Evolutionary conservation across 2,329 filamentous ascomycete genomes (phyloP).

Genomic region (Talaromyces albobiverticillius): DNA sequence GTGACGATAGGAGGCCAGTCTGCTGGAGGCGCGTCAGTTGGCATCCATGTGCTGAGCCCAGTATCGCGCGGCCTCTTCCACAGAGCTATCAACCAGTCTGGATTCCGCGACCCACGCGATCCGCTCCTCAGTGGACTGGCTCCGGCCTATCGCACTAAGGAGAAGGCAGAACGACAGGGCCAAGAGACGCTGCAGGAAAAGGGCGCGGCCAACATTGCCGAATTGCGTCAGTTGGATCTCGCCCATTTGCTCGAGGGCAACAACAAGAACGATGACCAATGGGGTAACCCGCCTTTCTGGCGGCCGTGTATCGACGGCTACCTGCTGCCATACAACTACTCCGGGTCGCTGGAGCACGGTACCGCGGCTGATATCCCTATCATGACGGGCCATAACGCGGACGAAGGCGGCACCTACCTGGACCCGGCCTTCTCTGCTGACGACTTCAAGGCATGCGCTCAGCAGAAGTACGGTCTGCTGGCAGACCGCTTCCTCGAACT

Average conservation of each 20-base stretch:
- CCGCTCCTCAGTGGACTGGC: not conserved
- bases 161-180: not conserved
- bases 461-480: conserved; percentile 31
- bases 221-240: conserved; percentile 32
- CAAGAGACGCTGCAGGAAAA: not conserved
- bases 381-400: conserved; percentile 29
- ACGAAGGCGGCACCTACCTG: conserved; percentile 24
- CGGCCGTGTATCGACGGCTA: conserved; percentile 27
- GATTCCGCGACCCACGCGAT: conserved; percentile 8
- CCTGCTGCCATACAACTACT: conserved; percentile 26
- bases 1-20: conserved; percentile 27
- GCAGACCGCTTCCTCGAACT: conserved; percentile 20
- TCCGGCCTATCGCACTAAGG: not conserved
- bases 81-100: conserved; percentile 31
- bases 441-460: conserved; percentile 25
- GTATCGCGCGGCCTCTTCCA: conserved; percentile 23
- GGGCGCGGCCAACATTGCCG: conserved; percentile 41
- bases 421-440: conserved; percentile 23
- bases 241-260: conserved; percentile 22
- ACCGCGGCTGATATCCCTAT: conserved; percentile 31
- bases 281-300: conserved; percentile 30
- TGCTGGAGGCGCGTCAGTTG: conserved; percentile 19
- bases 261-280: conserved; percentile 21
- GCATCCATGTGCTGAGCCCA: conserved; percentile 25
- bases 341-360: conserved; percentile 23